A percentile compares a stretch with the other conserved stretches of the same genome.
phyloP scores from a whole-genome alignment of 495 filamentous ascomycete genomes.

The Hyphodiscus hymeniophilus region DNA sequence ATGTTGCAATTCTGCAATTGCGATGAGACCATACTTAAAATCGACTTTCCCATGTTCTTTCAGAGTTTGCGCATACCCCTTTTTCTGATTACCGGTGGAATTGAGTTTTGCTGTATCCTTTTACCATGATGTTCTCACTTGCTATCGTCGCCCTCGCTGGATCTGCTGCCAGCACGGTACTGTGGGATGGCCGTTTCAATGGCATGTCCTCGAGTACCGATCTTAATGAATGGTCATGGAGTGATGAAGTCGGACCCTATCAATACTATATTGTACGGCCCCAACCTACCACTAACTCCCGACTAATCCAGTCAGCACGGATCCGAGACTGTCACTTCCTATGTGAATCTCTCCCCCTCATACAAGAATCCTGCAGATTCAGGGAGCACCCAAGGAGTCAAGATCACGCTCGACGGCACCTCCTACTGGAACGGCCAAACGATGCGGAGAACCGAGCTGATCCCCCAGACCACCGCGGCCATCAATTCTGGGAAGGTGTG shows the following conservation, averaged over 20 bases:
- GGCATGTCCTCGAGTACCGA: conserved; percentile 39
- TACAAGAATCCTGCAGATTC: conserved; percentile 64
- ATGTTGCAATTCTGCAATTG: neutral
- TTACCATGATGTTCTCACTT: conserved; percentile 14
- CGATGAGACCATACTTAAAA: neutral
- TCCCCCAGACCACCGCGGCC: conserved; percentile 57
- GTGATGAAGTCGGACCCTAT: conserved; percentile 56
- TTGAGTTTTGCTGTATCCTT: neutral
- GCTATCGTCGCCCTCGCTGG: conserved; percentile 8
- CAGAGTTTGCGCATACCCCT: conserved; percentile 2
- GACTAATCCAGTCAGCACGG: conserved; percentile 38
- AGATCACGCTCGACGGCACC: conserved; percentile 59
- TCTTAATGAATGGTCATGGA: conserved; percentile 55
- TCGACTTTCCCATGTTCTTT: neutral
- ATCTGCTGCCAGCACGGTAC: conserved; percentile 26
- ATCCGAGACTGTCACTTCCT: conserved; percentile 34
- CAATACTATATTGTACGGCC: conserved; percentile 56
- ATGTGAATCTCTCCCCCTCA: conserved; percentile 41
- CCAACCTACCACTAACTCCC: conserved; percentile 29
- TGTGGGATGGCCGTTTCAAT: conserved; percentile 59
- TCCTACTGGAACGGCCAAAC: conserved; percentile 54
- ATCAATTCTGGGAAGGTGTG: conserved; percentile 54
- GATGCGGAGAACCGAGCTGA: conserved; percentile 55
- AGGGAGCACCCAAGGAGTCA: conserved; percentile 52
- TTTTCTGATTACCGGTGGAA: neutral